Conservation (phyloP, 495 filamentous ascomycete genomes). For the Elaphomyces granulatus region DNA sequence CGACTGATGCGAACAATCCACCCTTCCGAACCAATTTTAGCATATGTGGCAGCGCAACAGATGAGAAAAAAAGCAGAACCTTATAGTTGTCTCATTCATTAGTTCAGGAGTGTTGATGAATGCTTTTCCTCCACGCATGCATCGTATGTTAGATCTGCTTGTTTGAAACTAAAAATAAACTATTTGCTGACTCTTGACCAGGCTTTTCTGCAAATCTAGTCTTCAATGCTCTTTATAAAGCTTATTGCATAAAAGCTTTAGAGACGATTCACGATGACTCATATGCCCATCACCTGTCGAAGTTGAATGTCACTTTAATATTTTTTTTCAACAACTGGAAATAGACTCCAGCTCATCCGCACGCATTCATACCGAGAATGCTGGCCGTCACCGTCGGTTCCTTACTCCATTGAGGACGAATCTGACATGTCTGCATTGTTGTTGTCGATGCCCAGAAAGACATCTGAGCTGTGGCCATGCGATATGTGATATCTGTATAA, state of each 20-base stretch:
- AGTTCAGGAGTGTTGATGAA: conserved; percentile 18
- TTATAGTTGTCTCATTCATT: conserved; percentile 13
- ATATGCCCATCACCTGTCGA: conserved; percentile 6
- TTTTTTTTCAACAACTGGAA: conserved; percentile 2
- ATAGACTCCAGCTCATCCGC: too few relatives aligned
- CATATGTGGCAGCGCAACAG: too few relatives aligned
- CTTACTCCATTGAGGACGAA: conserved; percentile 4
- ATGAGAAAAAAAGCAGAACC: too few relatives aligned
- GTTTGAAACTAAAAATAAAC: not conserved
- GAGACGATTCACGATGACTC: conserved; percentile 3
- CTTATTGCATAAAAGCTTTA: conserved; percentile 8
- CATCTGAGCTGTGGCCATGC: conserved; percentile 17
- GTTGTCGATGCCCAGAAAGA: conserved; percentile 14
- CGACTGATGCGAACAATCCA: too few relatives aligned
- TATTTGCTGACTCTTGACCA: conserved; percentile 1
- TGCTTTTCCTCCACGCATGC: conserved; percentile 15
- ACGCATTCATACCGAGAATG: too few relatives aligned
- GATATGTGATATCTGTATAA: conserved; percentile 16
- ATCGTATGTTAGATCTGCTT: conserved; percentile 10
- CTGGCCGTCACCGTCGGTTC: too few relatives aligned
- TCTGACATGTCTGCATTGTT: conserved; percentile 13
- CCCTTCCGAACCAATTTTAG: too few relatives aligned
- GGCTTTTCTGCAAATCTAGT: conserved; percentile 6
- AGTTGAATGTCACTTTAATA: conserved; percentile 4
- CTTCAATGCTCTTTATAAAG: conserved; percentile 8